A percentile compares a stretch with the other conserved stretches of the same genome.
These are phyloP conservation scores for Fonsecaea multimorphosa DNA, from an alignment of 2,329 filamentous ascomycete species.

Conservation along the genomic window DNA sequence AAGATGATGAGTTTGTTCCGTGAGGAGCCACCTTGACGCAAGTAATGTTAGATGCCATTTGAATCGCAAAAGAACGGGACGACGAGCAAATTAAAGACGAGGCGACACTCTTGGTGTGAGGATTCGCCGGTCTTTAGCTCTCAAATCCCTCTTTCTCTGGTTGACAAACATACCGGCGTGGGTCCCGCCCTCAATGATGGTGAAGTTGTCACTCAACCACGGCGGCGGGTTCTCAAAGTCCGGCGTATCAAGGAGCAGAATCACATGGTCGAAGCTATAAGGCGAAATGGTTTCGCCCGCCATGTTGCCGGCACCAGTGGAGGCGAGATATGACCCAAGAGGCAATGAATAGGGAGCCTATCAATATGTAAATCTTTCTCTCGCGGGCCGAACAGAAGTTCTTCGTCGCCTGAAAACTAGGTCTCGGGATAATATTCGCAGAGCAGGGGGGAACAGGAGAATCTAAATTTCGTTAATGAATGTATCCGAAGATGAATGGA, in stretches of 20 bases:
- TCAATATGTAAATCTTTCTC: background rate
- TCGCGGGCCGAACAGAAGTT: background rate
- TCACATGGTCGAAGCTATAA: conserved; percentile 38
- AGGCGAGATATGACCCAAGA: background rate
- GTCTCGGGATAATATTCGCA: background rate
- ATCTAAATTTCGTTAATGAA: background rate
- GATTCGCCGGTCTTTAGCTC: background rate
- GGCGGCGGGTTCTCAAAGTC: conserved; percentile 38
- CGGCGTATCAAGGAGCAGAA: conserved; percentile 35
- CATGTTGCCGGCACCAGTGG: conserved; percentile 8
- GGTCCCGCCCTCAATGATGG: conserved; percentile 39
- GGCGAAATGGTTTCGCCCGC: conserved; percentile 17
- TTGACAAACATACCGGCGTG: conserved; percentile 32
- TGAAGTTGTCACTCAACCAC: conserved; percentile 40
- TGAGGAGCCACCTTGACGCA: conserved; percentile 33
- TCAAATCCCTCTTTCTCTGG: background rate
- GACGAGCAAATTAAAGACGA: background rate
- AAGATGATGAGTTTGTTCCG: conserved; percentile 42
- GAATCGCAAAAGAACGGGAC: background rate
- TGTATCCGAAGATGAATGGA: background rate
- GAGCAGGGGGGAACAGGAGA: background rate
- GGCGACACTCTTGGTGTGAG: background rate
- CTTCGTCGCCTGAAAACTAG: background rate
- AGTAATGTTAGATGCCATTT: background rate
- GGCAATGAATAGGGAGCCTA: background rate